Percentiles rank a stretch among this genome's conserved stretches.
phyloP scores from a whole-genome alignment of 257 asterid species.

The Lycium ferocissimum region DNA sequence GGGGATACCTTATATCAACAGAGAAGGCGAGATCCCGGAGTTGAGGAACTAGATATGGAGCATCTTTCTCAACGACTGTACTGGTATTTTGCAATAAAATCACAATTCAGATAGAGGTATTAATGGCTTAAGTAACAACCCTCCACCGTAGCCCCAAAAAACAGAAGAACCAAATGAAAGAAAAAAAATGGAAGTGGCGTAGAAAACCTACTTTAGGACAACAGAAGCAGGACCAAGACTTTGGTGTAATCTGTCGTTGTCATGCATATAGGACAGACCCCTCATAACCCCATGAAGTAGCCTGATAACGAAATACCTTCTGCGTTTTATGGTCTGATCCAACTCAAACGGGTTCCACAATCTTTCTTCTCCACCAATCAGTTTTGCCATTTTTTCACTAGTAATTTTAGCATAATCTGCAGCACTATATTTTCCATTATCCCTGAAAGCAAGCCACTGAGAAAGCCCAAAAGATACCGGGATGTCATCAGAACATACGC shows the following conservation, averaged over 20 bases:
- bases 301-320: conserved; percentile 67
- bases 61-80: conserved; percentile 82
- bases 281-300: conserved; percentile 73
- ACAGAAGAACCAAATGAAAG: neutral
- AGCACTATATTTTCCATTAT: conserved; percentile 86
- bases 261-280: conserved; percentile 87
- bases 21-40: conserved; percentile 98
- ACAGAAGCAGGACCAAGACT: conserved; percentile 96
- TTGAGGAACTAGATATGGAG: conserved; percentile 78
- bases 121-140: conserved; percentile 16
- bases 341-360: conserved; percentile 85
- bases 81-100: conserved; percentile 51
- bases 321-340: conserved; percentile 68
- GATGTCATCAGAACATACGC: neutral
- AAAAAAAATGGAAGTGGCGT: conserved; percentile 9
- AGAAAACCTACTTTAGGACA: conserved; percentile 69
- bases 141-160: neutral
- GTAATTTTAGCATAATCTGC: conserved; percentile 80
- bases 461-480: conserved; percentile 24
- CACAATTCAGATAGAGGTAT: conserved; percentile 22
- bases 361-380: conserved; percentile 53
- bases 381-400: conserved; percentile 72
- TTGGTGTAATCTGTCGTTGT: conserved; percentile 78
- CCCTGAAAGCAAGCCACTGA: conserved; percentile 96
- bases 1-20: conserved; percentile 72